Evolutionary conservation across 768 basidiomycete genomes (phyloP).

Genomic region (Amanita pallidorosea): DNA sequence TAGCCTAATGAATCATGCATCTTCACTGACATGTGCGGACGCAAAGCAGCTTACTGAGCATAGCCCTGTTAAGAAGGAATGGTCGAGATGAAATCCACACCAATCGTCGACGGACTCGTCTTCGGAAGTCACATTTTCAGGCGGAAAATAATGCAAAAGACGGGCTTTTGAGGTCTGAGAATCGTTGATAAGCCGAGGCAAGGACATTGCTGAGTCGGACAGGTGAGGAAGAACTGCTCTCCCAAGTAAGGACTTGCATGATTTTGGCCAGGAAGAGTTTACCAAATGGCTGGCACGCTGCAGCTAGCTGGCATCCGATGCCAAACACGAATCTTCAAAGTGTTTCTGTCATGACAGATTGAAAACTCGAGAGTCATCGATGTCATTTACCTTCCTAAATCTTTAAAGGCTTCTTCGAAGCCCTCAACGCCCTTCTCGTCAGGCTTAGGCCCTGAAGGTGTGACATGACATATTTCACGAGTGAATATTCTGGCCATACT

Average conservation of each 20-base stretch:
- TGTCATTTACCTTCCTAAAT: slow-evolving; percentile 48
- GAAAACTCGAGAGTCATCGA: slow-evolving; percentile 6
- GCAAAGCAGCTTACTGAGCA: slow-evolving; percentile 52
- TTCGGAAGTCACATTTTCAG: slow-evolving; percentile 27
- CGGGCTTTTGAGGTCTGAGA: slow-evolving; percentile 87
- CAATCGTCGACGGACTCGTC: slow-evolving; percentile 75
- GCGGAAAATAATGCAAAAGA: slow-evolving; percentile 90
- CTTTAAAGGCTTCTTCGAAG: slow-evolving; percentile 85
- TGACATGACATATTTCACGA: background rate
- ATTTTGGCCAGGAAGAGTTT: slow-evolving; percentile 3
- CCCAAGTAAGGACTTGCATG: background rate
- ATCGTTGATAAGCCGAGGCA: slow-evolving; percentile 59
- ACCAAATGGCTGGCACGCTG: slow-evolving; percentile 91
- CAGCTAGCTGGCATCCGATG: slow-evolving; percentile 73
- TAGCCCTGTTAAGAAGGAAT: slow-evolving; percentile 83
- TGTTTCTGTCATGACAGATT: slow-evolving; percentile 6
- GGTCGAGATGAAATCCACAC: slow-evolving; percentile 95
- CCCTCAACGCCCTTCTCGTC: slow-evolving; percentile 53
- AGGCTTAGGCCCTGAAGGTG: slow-evolving; percentile 46
- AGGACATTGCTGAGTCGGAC: slow-evolving; percentile 52
- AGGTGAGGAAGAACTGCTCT: slow-evolving; percentile 52
- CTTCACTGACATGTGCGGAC: background rate
- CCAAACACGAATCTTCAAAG: slow-evolving; percentile 60
- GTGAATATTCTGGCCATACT: slow-evolving; percentile 9
- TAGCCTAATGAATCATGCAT: slow-evolving; percentile 39